Evolutionary conservation across 2,329 filamentous ascomycete species (phyloP), one percentile per base, ranked within the genome.

Genomic region (Penicillium sp.): DNA sequence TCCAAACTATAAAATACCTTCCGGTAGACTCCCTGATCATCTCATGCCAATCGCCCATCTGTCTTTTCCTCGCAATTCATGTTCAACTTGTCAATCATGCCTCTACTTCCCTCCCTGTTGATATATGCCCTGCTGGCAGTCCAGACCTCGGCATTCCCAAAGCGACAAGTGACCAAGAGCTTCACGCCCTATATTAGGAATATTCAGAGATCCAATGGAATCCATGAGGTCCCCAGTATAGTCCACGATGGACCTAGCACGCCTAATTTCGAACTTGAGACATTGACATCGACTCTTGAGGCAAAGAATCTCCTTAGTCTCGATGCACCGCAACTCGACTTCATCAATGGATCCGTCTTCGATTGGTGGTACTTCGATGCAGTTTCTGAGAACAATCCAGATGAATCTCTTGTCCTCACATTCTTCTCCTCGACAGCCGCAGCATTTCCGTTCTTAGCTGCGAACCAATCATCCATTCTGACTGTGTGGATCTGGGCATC

Each of bases 331-430:
- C 66, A 68, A 43, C 27, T 72, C 7, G 45, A 53, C 32, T 42
- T 38, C 10, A 58, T 72, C 45, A 72, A 71, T 45, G 16, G 48
- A 31, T 61, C 67, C 24, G 65, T 65, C 16, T 73, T 69, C 43
- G 70, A 73, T 59, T 75, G 72, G 72, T 76, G 74, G 74, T 75
- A 74, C 54, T 76, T 76, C 42, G 72, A 77, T 53, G 70, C 61
- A 18, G 63, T 76, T 10, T 64, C 72, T 1, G 45, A 56, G 2
- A 57, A 58, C 7, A 60, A 67, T 43, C 54, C 63, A 1, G 54
- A 60, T 7, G 59, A 64, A 18, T 67, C 65, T 0, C 46, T 75
- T 7, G 63, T 66, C 0, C 44, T 76, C 14, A 67, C 66, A 21
- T 73, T 75, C 57, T 71, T 69, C 54, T 66, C 65, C 1, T 58